A percentile compares a stretch with the other conserved stretches of the same genome.
phyloP scores from a whole-genome alignment of 2,329 filamentous ascomycete species.

The Fusarium sp. region DNA sequence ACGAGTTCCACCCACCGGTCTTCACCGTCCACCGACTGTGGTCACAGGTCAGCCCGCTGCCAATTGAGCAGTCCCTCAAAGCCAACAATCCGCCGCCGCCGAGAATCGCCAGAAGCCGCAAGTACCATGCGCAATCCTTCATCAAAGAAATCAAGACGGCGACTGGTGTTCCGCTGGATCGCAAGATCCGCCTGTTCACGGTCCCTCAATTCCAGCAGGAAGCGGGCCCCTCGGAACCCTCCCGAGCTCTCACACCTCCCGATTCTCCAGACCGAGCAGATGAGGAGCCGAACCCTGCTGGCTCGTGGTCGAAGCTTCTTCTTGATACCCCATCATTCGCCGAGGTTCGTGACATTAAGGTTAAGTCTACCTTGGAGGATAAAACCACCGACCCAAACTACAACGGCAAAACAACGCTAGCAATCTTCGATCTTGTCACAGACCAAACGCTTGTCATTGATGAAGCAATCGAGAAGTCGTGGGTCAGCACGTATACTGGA shows the following conservation, averaged over 20 bases:
- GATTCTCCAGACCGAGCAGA: conserved; percentile 50
- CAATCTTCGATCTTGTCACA: conserved; percentile 70
- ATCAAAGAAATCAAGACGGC: conserved; percentile 74
- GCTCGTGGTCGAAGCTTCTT: conserved; percentile 54
- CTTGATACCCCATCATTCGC: conserved; percentile 63
- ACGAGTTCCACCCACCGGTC: conserved; percentile 83
- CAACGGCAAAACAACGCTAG: conserved; percentile 74
- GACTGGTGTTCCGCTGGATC: conserved; percentile 70
- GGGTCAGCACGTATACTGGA: conserved; percentile 61
- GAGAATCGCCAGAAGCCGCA: conserved; percentile 73
- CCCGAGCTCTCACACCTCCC: conserved; percentile 51
- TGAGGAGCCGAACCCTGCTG: conserved; percentile 37
- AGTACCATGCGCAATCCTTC: conserved; percentile 75
- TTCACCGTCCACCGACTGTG: conserved; percentile 85
- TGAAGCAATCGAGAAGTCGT: conserved; percentile 70
- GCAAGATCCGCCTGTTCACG: conserved; percentile 80
- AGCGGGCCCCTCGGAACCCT: conserved; percentile 46
- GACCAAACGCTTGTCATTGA: conserved; percentile 85
- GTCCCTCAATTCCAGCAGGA: conserved; percentile 57
- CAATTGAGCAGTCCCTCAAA: conserved; percentile 65
- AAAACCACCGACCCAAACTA: conserved; percentile 76
- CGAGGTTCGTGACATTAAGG: conserved; percentile 42
- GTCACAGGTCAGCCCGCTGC: conserved; percentile 63
- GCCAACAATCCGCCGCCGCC: conserved; percentile 68
- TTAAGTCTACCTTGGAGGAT: conserved; percentile 57